Conservation (phyloP, 352 stramenopile genomes). For the Pythium dissotocum region DNA sequence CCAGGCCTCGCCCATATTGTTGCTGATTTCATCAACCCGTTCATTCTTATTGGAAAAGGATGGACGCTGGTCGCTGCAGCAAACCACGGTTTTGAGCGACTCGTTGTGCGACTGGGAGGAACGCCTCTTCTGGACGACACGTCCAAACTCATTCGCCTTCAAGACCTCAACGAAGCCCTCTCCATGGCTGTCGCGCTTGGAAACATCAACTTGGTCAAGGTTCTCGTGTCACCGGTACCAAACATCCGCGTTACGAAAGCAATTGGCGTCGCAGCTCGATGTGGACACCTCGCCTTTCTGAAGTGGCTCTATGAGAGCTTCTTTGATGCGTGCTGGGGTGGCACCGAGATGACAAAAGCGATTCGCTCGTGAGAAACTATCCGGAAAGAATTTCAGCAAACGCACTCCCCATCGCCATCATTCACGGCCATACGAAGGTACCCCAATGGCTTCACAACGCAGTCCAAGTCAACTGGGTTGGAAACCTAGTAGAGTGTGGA, state of each 20-base stretch:
- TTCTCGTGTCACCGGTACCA: background rate
- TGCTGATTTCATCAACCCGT: background rate
- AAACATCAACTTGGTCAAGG: background rate
- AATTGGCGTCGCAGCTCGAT: background rate
- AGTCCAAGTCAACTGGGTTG: no score
- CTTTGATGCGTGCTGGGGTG: background rate
- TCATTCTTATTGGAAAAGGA: background rate
- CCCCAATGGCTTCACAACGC: no score
- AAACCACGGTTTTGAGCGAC: background rate
- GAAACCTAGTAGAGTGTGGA: no score
- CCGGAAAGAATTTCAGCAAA: no score
- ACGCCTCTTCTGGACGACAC: background rate
- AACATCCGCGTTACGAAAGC: background rate
- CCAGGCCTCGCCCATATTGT: background rate
- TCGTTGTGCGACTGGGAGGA: background rate
- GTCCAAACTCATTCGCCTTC: background rate
- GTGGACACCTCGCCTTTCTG: background rate
- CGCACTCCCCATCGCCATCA: no score
- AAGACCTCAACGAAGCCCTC: conserved; percentile 3
- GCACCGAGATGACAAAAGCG: background rate
- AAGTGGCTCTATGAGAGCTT: background rate
- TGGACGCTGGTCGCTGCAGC: background rate
- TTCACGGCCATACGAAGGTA: no score
- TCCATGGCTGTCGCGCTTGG: background rate
- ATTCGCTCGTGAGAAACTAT: no score